phyloP scores from a whole-genome alignment of 176 grass and related monocot genomes.

The Dactylis glomerata region DNA sequence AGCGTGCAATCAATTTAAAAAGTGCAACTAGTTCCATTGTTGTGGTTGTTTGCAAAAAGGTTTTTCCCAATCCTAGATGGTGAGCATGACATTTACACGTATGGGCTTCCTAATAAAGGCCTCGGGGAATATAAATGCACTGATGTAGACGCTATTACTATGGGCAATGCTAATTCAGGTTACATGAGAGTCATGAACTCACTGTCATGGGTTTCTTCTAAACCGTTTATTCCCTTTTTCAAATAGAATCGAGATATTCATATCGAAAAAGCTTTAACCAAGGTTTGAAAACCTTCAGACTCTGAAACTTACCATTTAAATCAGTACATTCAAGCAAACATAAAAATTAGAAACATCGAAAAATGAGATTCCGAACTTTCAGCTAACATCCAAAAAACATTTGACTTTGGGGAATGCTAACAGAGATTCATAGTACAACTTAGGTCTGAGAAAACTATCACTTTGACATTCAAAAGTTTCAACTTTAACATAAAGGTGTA shows the following conservation, averaged over 20 bases:
- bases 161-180: neutral
- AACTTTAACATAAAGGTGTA: neutral
- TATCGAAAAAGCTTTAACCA: neutral
- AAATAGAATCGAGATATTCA: neutral
- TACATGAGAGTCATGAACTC: neutral
- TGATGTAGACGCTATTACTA: neutral
- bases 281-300: neutral
- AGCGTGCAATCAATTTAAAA: neutral
- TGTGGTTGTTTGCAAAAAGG: neutral
- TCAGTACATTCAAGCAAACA: neutral
- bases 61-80: neutral
- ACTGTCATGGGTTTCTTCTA: neutral
- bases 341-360: neutral
- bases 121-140: neutral
- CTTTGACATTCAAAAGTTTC: neutral
- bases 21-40: neutral
- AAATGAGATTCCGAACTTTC: neutral
- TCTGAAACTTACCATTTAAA: neutral
- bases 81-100: neutral
- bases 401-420: neutral
- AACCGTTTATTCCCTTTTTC: neutral
- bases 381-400: neutral
- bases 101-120: neutral
- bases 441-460: neutral
- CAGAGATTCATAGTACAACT: neutral